A percentile compares a stretch with the other conserved stretches of the same genome.
These are phyloP conservation scores for Phaseolus coccineus DNA, from an alignment of 331 rosid species.

Conservation along the genomic window DNA sequence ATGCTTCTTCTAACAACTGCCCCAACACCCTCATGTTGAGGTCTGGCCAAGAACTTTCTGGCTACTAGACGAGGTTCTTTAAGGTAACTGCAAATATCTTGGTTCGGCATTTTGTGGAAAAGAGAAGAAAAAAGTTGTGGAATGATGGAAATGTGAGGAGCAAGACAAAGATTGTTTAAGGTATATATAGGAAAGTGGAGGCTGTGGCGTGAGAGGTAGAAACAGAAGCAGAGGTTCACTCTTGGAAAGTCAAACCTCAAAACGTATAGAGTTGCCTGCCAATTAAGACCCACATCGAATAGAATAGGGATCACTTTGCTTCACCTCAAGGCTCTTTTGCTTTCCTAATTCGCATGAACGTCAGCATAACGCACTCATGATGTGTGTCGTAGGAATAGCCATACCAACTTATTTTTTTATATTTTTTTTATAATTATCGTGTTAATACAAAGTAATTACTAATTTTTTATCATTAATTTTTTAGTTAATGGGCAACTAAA, in stretches of 20 bases:
- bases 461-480: too few relatives aligned
- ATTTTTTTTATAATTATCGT: too few relatives aligned
- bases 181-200: conserved; percentile 49
- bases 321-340: conserved; percentile 37
- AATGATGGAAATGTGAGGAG: conserved; percentile 39
- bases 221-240: conserved; percentile 18
- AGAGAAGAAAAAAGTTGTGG: background rate
- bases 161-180: conserved; percentile 32
- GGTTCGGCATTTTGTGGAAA: conserved; percentile 52
- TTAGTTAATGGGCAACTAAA: too few relatives aligned
- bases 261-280: conserved; percentile 47
- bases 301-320: conserved; percentile 32
- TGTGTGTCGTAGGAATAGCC: background rate
- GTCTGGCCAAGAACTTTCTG: conserved; percentile 86
- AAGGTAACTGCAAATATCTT: conserved; percentile 38
- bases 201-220: background rate
- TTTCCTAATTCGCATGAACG: conserved; percentile 32
- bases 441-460: too few relatives aligned
- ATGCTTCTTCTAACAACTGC: conserved; percentile 96
- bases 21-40: conserved; percentile 89
- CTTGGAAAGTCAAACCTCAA: conserved; percentile 58
- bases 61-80: conserved; percentile 67
- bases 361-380: conserved; percentile 67
- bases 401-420: background rate
- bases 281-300: conserved; percentile 46